Evolutionary conservation across 306 rosid species (phyloP).

Genomic region (Mucuna pruriens): DNA sequence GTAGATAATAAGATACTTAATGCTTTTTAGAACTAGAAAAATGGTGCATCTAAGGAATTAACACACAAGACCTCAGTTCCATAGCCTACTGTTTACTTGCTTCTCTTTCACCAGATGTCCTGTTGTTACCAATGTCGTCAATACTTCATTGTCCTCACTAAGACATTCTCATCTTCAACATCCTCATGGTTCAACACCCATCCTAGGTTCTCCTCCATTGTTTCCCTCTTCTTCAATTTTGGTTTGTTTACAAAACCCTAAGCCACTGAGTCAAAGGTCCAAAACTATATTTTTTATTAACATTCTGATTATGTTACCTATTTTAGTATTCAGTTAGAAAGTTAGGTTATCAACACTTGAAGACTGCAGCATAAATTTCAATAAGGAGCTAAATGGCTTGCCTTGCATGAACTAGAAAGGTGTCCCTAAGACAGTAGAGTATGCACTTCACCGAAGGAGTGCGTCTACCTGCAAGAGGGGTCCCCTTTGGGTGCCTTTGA

Average conservation of each 20-base stretch:
- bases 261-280: neutral
- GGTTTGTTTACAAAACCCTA: neutral
- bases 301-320: neutral
- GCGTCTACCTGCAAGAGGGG: neutral
- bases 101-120: neutral
- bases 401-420: neutral
- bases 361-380: neutral
- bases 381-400: slow-evolving; percentile 1
- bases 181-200: neutral
- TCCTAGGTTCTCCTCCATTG: neutral
- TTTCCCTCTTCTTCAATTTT: slow-evolving; percentile 2
- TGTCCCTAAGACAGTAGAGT: neutral
- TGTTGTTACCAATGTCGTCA: neutral
- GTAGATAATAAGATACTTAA: neutral
- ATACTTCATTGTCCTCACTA: neutral
- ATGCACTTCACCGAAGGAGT: neutral
- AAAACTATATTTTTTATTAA: neutral
- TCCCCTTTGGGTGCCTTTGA: slow-evolving; percentile 12
- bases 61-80: neutral
- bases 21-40: neutral
- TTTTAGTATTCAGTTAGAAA: neutral
- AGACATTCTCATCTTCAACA: neutral
- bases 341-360: neutral
- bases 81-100: neutral
- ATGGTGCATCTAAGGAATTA: neutral